Evolutionary conservation across 495 filamentous ascomycete genomes (phyloP).

Genomic region (Umbilicaria muhlenbergii): DNA sequence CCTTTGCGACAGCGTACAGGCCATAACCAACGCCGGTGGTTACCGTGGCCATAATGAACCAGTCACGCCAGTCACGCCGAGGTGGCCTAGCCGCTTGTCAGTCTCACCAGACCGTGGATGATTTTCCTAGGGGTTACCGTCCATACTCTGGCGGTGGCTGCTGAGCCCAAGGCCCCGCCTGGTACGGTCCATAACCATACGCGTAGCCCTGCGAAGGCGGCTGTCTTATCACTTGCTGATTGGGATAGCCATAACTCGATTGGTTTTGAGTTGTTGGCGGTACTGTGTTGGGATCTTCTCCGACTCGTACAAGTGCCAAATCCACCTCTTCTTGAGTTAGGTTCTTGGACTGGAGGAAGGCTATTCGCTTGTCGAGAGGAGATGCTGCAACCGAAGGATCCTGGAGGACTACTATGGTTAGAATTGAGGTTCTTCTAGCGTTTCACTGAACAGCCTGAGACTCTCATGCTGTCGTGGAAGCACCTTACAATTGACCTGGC

Average conservation of each 20-base stretch:
- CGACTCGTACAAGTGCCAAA: conserved; percentile 58
- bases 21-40: conserved; percentile 76
- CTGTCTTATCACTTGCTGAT: conserved; percentile 31
- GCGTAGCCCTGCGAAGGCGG: conserved; percentile 41
- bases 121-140: background rate
- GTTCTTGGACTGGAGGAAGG: conserved; percentile 94
- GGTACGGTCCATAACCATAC: conserved; percentile 53
- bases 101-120: background rate
- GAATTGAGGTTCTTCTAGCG: conserved; percentile 4
- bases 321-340: conserved; percentile 92
- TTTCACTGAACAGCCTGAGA: conserved; percentile 8
- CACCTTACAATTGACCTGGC: conserved; percentile 35
- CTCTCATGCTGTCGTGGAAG: background rate
- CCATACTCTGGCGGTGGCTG: conserved; percentile 47
- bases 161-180: conserved; percentile 48
- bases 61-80: conserved; percentile 89
- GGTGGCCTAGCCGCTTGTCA: conserved; percentile 33
- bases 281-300: conserved; percentile 29
- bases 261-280: conserved; percentile 19
- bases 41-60: conserved; percentile 95
- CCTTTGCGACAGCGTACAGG: conserved; percentile 75
- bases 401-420: conserved; percentile 54
- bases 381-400: conserved; percentile 83
- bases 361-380: conserved; percentile 79
- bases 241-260: conserved; percentile 30